Evolutionary conservation across 148 eudicot species (phyloP).

Genomic region (Cornus florida): DNA sequence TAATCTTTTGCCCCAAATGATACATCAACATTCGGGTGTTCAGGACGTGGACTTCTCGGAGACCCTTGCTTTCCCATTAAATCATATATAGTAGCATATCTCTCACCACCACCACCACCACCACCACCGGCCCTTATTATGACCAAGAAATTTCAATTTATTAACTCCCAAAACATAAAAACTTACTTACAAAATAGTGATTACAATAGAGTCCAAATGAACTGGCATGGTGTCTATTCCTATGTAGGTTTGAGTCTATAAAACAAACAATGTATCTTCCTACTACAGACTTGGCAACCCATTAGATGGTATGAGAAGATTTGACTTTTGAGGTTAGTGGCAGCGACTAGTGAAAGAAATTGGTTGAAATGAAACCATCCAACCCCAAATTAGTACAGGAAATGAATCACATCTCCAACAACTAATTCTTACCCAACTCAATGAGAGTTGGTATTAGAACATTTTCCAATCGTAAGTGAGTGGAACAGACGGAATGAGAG

Average conservation of each 20-base stretch:
- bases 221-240: not conserved
- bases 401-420: slow-evolving; percentile 53
- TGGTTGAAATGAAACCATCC: slow-evolving; percentile 45
- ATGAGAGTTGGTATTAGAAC: not conserved
- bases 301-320: not conserved
- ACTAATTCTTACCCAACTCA: slow-evolving; percentile 46
- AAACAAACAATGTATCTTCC: not conserved
- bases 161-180: not conserved
- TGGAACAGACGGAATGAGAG: slow-evolving; percentile 5
- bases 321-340: slow-evolving; percentile 8
- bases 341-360: slow-evolving; percentile 13
- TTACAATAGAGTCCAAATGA: not conserved
- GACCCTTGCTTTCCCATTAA: slow-evolving; percentile 56
- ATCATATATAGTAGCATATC: not conserved
- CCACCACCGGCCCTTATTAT: too few relatives aligned
- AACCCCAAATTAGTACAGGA: slow-evolving; percentile 36
- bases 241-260: not conserved
- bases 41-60: slow-evolving; percentile 36
- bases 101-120: not conserved
- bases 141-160: not conserved
- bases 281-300: slow-evolving; percentile 4
- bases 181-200: not conserved
- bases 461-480: slow-evolving; percentile 11
- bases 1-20: too few relatives aligned
- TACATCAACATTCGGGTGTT: slow-evolving; percentile 25